These are phyloP conservation scores for Datisca glomerata DNA, from an alignment of 306 rosid species.

Conservation along the genomic window DNA sequence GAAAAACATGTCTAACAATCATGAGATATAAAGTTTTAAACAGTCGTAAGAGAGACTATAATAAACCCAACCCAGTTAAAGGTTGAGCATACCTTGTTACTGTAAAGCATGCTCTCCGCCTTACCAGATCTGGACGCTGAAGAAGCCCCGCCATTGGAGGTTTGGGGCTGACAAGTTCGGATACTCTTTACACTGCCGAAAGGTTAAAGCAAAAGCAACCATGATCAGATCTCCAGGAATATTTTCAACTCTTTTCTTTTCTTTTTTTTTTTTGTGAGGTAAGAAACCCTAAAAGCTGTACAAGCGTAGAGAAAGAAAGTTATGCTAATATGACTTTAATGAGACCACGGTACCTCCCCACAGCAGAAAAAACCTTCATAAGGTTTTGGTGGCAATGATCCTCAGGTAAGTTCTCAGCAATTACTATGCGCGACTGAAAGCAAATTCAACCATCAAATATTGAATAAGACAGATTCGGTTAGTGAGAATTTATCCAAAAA, in stretches of 20 bases:
- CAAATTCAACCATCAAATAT: no score
- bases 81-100: conserved; percentile 55
- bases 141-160: conserved; percentile 52
- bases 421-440: conserved; percentile 73
- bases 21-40: no score
- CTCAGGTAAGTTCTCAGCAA: conserved; percentile 96
- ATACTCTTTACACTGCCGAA: conserved; percentile 81
- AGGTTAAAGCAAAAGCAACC: conserved; percentile 8
- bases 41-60: no score
- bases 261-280: no score
- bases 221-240: not conserved
- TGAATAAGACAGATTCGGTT: no score
- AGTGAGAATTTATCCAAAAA: no score
- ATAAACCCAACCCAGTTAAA: no score
- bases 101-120: conserved; percentile 57
- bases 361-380: conserved; percentile 81
- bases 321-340: no score
- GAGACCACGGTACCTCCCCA: conserved; percentile 99
- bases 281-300: no score
- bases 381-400: conserved; percentile 99
- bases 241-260: no score
- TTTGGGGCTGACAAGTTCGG: conserved; percentile 94
- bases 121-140: conserved; percentile 63
- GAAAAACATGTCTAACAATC: no score
- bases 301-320: no score